Conservation (phyloP, 2,329 filamentous ascomycete genomes). For the Hysterium pulicare region DNA sequence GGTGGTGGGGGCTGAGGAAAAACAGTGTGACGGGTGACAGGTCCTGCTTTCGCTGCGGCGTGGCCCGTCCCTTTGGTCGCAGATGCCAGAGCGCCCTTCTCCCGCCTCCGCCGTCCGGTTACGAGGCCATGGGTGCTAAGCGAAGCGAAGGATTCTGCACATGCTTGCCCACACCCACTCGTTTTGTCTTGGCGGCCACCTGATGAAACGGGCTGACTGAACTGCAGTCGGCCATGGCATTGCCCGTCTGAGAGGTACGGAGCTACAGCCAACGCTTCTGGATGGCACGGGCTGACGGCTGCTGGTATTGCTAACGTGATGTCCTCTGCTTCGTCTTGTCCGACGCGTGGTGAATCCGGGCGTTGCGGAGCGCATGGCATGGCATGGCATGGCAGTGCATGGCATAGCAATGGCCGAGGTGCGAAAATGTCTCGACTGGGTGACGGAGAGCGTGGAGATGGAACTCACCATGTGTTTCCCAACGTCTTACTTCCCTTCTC, state of each 20-base stretch:
- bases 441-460: neutral
- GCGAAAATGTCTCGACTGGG: too few relatives aligned
- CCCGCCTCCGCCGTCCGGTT: neutral
- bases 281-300: constrained; percentile 17
- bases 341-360: too few relatives aligned
- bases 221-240: too few relatives aligned
- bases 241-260: too few relatives aligned
- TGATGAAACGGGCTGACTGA: constrained; percentile 26
- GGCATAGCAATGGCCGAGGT: too few relatives aligned
- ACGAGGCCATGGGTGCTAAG: constrained; percentile 15
- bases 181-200: constrained; percentile 27
- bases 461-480: constrained; percentile 83
- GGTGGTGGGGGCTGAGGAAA: constrained; percentile 1
- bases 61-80: constrained; percentile 2
- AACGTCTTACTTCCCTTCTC: constrained; percentile 83
- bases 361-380: too few relatives aligned
- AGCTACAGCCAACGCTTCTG: neutral
- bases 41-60: neutral
- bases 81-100: neutral
- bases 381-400: too few relatives aligned
- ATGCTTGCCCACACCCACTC: constrained; percentile 24
- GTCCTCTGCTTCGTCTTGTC: too few relatives aligned
- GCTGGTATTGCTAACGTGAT: neutral
- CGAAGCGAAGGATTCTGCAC: constrained; percentile 16
- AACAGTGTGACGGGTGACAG: neutral